phyloP scores from a whole-genome alignment of 441 rosid species.

The Mallotus repandus region DNA sequence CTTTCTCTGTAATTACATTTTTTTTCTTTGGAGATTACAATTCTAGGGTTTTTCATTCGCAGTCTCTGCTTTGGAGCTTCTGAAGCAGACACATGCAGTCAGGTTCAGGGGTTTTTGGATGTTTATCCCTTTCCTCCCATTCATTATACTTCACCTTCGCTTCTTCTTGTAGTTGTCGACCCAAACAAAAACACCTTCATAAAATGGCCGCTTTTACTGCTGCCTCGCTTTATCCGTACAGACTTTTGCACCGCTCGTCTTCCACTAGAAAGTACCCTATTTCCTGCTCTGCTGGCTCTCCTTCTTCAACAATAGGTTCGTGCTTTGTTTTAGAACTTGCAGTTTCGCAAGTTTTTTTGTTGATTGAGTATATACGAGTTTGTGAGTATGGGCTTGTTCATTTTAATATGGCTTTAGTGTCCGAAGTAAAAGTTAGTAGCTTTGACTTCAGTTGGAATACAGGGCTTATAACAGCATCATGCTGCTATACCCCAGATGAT shows the following conservation, averaged over 20 bases:
- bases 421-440: too few relatives aligned
- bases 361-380: too few relatives aligned
- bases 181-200: conserved; percentile 10
- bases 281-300: conserved; percentile 52
- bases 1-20: too few relatives aligned
- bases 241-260: conserved; percentile 29
- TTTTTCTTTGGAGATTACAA: not conserved
- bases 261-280: conserved; percentile 32
- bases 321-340: too few relatives aligned
- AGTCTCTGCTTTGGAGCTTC: not conserved
- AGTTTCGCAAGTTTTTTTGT: too few relatives aligned
- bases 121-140: conserved; percentile 19
- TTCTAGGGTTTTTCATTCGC: conserved; percentile 26
- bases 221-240: conserved; percentile 47
- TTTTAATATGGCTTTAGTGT: too few relatives aligned
- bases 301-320: conserved; percentile 41
- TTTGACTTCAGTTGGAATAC: too few relatives aligned
- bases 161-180: conserved; percentile 26
- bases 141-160: conserved; percentile 20
- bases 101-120: conserved; percentile 1
- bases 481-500: too few relatives aligned
- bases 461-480: too few relatives aligned
- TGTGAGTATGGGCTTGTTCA: too few relatives aligned
- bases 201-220: conserved; percentile 63
- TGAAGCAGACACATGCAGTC: conserved; percentile 20